phyloP scores from a whole-genome alignment of 2,329 filamentous ascomycete species.

The Ophiostoma montium region DNA sequence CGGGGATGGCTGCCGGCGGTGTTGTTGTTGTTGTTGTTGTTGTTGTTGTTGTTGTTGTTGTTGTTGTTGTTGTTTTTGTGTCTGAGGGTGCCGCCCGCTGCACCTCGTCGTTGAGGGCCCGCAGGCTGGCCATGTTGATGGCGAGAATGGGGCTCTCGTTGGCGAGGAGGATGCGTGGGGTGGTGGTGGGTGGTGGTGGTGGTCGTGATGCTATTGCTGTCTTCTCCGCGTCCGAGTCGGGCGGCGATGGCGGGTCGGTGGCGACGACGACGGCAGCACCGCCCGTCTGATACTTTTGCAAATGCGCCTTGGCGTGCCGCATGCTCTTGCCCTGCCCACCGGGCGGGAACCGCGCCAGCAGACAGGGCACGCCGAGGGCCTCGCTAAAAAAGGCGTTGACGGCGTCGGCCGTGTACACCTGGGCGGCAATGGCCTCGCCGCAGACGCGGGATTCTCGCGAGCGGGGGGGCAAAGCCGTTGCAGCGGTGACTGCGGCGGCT shows the following conservation, averaged over 20 bases:
- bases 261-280: conserved; percentile 18
- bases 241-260: conserved; percentile 35
- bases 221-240: conserved; percentile 41
- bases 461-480: conserved; percentile 18
- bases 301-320: conserved; percentile 58
- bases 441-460: conserved; percentile 56
- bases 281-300: conserved; percentile 41
- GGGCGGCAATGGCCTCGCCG: conserved; percentile 60
- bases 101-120: conserved; percentile 63
- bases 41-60: conserved; percentile 40
- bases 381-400: conserved; percentile 67
- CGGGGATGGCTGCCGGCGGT: conserved; percentile 19
- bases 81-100: too few species aligned
- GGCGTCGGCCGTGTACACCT: conserved; percentile 50
- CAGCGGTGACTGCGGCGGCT: background rate
- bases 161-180: conserved; percentile 57
- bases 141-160: conserved; percentile 91
- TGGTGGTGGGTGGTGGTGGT: conserved; percentile 6
- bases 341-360: conserved; percentile 69
- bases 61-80: conserved; percentile 48
- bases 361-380: conserved; percentile 64
- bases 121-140: conserved; percentile 67
- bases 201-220: background rate
- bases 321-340: conserved; percentile 43
- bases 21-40: conserved; percentile 38